Conservation (phyloP, 129 eudicot genomes). For the Flaveria robusta region DNA sequence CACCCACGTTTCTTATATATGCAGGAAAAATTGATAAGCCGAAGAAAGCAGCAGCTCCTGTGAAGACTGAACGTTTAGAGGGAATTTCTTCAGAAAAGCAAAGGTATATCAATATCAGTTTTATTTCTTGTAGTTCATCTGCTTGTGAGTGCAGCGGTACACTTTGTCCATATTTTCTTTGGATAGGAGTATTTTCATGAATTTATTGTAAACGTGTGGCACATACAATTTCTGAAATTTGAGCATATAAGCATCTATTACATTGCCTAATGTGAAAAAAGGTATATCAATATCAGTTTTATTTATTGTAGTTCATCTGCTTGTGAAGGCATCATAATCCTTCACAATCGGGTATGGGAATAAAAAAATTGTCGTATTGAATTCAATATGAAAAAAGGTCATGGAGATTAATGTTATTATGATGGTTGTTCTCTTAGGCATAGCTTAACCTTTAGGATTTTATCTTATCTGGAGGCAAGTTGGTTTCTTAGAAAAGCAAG, state of each 20-base stretch:
- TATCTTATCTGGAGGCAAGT: no score
- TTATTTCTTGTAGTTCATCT: constrained; percentile 1
- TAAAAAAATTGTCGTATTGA: no score
- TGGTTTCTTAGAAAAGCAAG: no score
- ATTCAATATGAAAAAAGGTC: no score
- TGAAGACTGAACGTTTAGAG: constrained; percentile 39
- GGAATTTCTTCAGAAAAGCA: constrained; percentile 68
- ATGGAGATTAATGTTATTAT: no score
- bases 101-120: constrained; percentile 43
- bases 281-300: no score
- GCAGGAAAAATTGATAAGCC: constrained; percentile 43
- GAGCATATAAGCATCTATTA: background rate
- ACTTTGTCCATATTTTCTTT: constrained; percentile 6
- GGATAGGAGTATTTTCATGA: constrained; percentile 7
- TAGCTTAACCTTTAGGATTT: no score
- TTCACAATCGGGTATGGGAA: background rate
- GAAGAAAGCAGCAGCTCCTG: constrained; percentile 35
- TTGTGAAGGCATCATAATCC: no score
- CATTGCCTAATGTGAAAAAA: background rate
- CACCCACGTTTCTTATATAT: background rate
- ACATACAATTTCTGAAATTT: background rate
- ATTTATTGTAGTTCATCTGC: no score
- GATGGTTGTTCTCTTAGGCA: no score
- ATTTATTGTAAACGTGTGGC: background rate
- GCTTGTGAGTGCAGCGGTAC: constrained; percentile 13